A percentile compares a stretch with the other conserved stretches of the same genome.
These are phyloP conservation scores for Santalum album DNA, from an alignment of 164 flowering plant species.

Conservation along the genomic window DNA sequence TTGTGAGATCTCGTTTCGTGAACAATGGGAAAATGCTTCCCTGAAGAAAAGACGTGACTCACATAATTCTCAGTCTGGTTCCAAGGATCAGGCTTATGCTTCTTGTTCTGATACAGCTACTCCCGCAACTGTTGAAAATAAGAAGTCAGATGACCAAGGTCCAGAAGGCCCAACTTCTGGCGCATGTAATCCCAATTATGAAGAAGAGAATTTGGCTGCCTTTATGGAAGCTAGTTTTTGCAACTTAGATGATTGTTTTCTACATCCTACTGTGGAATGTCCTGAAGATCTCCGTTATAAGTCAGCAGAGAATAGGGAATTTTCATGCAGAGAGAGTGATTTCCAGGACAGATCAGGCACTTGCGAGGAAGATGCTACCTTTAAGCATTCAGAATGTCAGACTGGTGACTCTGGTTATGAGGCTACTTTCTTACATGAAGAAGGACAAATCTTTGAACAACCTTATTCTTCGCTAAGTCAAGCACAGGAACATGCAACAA, in stretches of 20 bases:
- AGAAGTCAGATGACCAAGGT: conserved; percentile 11
- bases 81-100: conserved; percentile 23
- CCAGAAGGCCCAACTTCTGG: conserved; percentile 16
- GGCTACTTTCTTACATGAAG: neutral
- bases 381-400: neutral
- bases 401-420: neutral
- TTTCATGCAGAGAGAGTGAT: neutral
- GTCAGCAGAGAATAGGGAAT: neutral
- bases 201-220: conserved; percentile 8
- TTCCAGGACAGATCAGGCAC: neutral
- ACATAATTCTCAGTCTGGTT: conserved; percentile 12
- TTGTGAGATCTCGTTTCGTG: conserved; percentile 57
- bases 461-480: conserved; percentile 2
- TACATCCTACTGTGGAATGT: neutral
- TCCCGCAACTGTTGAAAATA: conserved; percentile 14
- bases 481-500: neutral
- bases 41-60: conserved; percentile 26
- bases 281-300: neutral
- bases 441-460: conserved; percentile 1
- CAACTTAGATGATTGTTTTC: neutral
- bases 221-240: conserved; percentile 12
- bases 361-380: neutral
- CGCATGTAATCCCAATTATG: conserved; percentile 16
- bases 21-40: conserved; percentile 69
- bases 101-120: conserved; percentile 22